A percentile compares a stretch with the other conserved stretches of the same genome.
These are phyloP conservation scores for Punica granatum DNA, from an alignment of 345 rosid genomes.

Conservation along the genomic window DNA sequence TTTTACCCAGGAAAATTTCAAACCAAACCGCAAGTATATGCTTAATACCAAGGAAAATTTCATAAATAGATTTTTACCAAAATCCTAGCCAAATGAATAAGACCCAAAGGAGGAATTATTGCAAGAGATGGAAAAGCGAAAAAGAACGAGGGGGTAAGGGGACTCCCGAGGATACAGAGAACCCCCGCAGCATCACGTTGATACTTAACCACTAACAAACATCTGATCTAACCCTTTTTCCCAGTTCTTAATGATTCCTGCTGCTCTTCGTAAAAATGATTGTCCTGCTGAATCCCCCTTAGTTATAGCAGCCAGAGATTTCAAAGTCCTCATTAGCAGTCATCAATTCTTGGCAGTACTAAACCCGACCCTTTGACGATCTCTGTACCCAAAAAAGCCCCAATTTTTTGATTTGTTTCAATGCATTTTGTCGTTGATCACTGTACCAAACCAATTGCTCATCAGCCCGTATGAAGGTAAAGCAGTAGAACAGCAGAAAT, in stretches of 20 bases:
- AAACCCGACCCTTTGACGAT: too few relatives aligned
- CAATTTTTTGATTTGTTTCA: too few relatives aligned
- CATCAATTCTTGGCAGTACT: too few relatives aligned
- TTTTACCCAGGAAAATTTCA: background rate
- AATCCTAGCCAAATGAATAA: background rate
- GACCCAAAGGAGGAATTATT: background rate
- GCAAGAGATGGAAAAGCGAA: background rate
- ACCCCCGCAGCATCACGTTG: background rate
- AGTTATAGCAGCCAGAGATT: background rate
- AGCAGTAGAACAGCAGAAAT: background rate
- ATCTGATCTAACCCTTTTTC: background rate
- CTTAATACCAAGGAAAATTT: too few relatives aligned
- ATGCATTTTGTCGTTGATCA: too few relatives aligned
- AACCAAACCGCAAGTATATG: too few relatives aligned
- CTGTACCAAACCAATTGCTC: too few relatives aligned
- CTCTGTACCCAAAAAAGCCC: too few relatives aligned
- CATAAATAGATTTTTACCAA: background rate
- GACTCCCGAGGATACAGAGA: background rate
- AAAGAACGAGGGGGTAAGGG: background rate
- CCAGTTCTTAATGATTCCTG: background rate
- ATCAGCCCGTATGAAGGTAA: background rate
- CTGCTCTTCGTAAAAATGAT: background rate
- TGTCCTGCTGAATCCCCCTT: background rate
- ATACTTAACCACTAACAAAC: background rate
- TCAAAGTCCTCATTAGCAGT: background rate